Evolutionary conservation across 169 alveolate species (phyloP).

Genomic region (Cystoisospora suis): DNA sequence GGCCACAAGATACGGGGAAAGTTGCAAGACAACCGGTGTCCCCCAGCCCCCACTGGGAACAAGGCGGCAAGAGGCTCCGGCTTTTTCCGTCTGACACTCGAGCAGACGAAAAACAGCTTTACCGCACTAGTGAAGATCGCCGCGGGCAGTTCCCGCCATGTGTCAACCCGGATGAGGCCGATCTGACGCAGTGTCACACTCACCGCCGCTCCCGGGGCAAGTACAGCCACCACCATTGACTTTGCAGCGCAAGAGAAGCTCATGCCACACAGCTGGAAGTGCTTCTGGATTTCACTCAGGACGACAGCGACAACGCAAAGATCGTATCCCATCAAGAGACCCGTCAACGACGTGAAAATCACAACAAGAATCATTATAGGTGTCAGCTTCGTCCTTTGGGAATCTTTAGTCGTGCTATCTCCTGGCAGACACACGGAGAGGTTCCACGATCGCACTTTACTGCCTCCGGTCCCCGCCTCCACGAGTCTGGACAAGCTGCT

Average conservation of each 20-base stretch:
- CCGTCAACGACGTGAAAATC: slow-evolving; percentile 40
- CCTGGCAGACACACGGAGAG: neutral
- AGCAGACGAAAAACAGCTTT: too few relatives aligned
- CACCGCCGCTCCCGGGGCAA: slow-evolving; percentile 63
- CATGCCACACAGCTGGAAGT: slow-evolving; percentile 43
- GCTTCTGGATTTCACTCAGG: slow-evolving; percentile 25
- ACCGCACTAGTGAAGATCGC: too few relatives aligned
- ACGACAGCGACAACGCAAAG: slow-evolving; percentile 56
- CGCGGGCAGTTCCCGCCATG: too few relatives aligned
- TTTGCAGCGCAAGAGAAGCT: slow-evolving; percentile 12
- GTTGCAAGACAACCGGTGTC: too few relatives aligned
- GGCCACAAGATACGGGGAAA: too few relatives aligned
- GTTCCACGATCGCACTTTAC: neutral
- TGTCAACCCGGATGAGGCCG: too few relatives aligned
- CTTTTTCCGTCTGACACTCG: too few relatives aligned
- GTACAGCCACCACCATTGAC: slow-evolving; percentile 37
- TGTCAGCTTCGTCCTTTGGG: neutral
- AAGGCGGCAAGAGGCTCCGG: too few relatives aligned
- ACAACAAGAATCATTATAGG: neutral
- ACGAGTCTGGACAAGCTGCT: neutral
- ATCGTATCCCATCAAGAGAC: slow-evolving; percentile 65
- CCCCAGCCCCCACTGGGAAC: too few relatives aligned
- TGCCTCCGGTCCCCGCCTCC: neutral
- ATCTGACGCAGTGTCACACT: too few relatives aligned
- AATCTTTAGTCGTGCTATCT: neutral